phyloP scores from a whole-genome alignment of 1,139 yeast species.

The Kodamaea sp. region DNA sequence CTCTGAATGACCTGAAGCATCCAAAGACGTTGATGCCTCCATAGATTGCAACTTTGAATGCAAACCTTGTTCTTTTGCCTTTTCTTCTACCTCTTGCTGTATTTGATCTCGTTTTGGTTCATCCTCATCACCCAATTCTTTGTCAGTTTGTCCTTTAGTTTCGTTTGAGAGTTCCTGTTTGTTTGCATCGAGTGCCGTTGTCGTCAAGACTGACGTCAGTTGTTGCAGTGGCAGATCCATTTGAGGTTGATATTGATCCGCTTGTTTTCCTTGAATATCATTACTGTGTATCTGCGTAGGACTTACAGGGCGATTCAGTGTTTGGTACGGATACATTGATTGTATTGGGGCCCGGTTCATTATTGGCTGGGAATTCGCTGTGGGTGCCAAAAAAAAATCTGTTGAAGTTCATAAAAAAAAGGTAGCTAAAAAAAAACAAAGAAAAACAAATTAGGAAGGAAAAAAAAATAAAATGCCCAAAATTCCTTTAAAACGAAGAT shows the following conservation, averaged over 20 bases:
- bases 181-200: neutral
- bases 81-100: too few species aligned
- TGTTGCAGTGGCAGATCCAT: slow-evolving; percentile 4
- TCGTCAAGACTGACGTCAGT: neutral
- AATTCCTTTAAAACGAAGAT: neutral
- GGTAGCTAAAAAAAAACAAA: neutral
- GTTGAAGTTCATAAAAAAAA: neutral
- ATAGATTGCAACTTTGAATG: too few species aligned
- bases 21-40: too few species aligned
- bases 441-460: neutral
- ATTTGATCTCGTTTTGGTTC: too few species aligned
- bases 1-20: too few species aligned
- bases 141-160: neutral
- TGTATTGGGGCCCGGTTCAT: slow-evolving; percentile 16
- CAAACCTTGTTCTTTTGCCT: too few species aligned
- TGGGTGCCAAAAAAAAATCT: slow-evolving; percentile 6
- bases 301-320: neutral
- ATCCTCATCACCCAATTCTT: neutral
- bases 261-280: slow-evolving; percentile 8
- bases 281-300: neutral
- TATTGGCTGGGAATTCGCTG: neutral
- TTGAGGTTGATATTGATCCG: slow-evolving; percentile 3
- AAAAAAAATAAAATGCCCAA: too few species aligned
- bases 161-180: neutral
- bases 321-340: slow-evolving; percentile 13